phyloP scores from a whole-genome alignment of 2,329 filamentous ascomycete species.

The Metarhizium brunneum region DNA sequence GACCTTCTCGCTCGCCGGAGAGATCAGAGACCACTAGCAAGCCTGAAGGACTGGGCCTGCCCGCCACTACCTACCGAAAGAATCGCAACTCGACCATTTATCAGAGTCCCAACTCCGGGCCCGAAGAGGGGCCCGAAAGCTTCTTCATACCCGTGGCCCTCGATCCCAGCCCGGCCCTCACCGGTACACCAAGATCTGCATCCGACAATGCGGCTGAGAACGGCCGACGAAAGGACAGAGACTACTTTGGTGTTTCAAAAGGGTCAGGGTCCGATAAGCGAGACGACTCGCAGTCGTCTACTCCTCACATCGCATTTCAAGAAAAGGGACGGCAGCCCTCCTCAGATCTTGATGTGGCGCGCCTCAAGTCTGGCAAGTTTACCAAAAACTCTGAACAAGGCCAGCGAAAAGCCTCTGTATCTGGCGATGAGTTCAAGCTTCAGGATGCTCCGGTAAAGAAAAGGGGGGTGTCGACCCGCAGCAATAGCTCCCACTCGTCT shows the following conservation, averaged over 20 bases:
- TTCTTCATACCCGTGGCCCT: slow-evolving; percentile 71
- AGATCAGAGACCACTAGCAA: slow-evolving; percentile 29
- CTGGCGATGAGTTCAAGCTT: slow-evolving; percentile 55
- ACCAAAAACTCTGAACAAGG: slow-evolving; percentile 30
- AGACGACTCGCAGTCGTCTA: slow-evolving; percentile 44
- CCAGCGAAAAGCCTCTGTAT: slow-evolving; percentile 17
- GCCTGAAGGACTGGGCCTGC: slow-evolving; percentile 57
- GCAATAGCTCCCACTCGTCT: slow-evolving; percentile 32
- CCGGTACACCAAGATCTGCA: slow-evolving; percentile 43
- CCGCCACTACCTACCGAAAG: slow-evolving; percentile 67
- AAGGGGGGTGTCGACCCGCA: slow-evolving; percentile 32
- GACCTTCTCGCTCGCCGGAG: slow-evolving; percentile 46
- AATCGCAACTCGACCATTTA: slow-evolving; percentile 65
- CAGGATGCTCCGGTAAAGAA: slow-evolving; percentile 70
- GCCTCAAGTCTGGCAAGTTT: slow-evolving; percentile 40
- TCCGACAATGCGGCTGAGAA: slow-evolving; percentile 37
- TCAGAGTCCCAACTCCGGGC: slow-evolving; percentile 33
- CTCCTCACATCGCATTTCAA: slow-evolving; percentile 88
- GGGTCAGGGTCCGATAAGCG: slow-evolving; percentile 34
- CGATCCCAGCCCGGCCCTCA: slow-evolving; percentile 55
- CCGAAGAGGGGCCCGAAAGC: slow-evolving; percentile 52
- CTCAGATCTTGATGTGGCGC: slow-evolving; percentile 47
- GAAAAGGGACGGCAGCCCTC: slow-evolving; percentile 60
- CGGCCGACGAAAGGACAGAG: slow-evolving; percentile 42
- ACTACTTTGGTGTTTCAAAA: slow-evolving; percentile 48